Evolutionary conservation across 257 asterid species (phyloP).

Genomic region (Penstemon eatonii): DNA sequence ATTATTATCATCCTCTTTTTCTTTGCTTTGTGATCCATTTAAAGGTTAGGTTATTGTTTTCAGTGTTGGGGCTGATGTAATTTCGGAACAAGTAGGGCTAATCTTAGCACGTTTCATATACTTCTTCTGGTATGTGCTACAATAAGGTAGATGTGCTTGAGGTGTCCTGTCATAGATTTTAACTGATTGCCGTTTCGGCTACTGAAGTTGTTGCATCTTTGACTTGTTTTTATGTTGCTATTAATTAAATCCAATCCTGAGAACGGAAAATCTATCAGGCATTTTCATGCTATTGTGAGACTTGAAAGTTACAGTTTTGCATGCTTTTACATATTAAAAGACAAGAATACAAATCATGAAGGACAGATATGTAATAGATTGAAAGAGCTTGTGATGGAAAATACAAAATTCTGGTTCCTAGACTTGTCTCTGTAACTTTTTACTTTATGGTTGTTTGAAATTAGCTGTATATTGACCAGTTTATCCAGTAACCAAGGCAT

Average conservation of each 20-base stretch:
- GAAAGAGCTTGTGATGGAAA: too few species aligned
- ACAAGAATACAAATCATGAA: neutral
- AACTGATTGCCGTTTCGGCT: too few species aligned
- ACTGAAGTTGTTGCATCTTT: too few species aligned
- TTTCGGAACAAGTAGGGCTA: neutral
- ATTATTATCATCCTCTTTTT: neutral
- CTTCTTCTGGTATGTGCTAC: neutral
- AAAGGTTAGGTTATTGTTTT: neutral
- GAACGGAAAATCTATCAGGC: neutral
- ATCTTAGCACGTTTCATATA: neutral
- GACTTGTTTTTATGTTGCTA: neutral
- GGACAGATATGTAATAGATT: neutral
- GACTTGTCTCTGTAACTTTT: too few species aligned
- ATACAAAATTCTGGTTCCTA: too few species aligned
- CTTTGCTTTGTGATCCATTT: neutral
- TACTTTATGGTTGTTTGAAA: too few species aligned
- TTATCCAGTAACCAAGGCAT: neutral
- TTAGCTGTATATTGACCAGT: neutral
- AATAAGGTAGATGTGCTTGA: neutral
- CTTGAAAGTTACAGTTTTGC: neutral
- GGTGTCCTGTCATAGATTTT: too few species aligned
- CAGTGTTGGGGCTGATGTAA: constrained; percentile 11
- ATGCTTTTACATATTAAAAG: neutral
- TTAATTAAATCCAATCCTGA: neutral
- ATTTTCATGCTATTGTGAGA: neutral